phyloP scores from a whole-genome alignment of 2,329 filamentous ascomycete species.

The Colletotrichum viniferum region DNA sequence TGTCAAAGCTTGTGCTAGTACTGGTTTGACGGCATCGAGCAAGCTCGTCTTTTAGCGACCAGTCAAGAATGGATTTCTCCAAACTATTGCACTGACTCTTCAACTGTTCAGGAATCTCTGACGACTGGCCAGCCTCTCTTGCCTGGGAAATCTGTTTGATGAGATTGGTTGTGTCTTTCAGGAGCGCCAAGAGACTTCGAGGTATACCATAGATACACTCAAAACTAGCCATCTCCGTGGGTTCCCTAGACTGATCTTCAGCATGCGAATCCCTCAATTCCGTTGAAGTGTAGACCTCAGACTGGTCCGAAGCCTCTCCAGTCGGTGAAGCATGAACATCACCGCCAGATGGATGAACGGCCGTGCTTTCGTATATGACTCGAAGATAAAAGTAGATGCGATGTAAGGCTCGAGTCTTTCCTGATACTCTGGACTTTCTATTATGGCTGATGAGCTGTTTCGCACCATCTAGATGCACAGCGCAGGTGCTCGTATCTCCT shows the following conservation, averaged over 20 bases:
- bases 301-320: neutral
- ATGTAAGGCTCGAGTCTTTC: constrained; percentile 26
- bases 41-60: neutral
- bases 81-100: neutral
- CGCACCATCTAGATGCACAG: constrained; percentile 27
- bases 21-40: neutral
- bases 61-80: constrained; percentile 18
- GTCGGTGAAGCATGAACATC: neutral
- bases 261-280: neutral
- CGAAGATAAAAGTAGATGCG: constrained; percentile 29
- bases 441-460: constrained; percentile 24
- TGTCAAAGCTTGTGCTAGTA: neutral
- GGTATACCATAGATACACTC: constrained; percentile 25
- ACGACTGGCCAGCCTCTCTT: neutral
- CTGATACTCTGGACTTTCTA: neutral
- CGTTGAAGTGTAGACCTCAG: too few relatives aligned
- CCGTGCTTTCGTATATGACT: constrained; percentile 27
- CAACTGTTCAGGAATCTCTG: neutral
- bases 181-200: constrained; percentile 12
- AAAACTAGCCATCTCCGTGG: constrained; percentile 1
- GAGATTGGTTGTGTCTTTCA: constrained; percentile 5
- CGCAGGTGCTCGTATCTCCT: constrained; percentile 26
- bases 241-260: neutral
- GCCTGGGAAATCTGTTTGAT: neutral
- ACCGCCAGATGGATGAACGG: neutral